Evolutionary conservation across 176 grass and related monocot genomes (phyloP), one percentile per base, ranked within the genome.

Genomic region (Eragrostis nindensis): DNA sequence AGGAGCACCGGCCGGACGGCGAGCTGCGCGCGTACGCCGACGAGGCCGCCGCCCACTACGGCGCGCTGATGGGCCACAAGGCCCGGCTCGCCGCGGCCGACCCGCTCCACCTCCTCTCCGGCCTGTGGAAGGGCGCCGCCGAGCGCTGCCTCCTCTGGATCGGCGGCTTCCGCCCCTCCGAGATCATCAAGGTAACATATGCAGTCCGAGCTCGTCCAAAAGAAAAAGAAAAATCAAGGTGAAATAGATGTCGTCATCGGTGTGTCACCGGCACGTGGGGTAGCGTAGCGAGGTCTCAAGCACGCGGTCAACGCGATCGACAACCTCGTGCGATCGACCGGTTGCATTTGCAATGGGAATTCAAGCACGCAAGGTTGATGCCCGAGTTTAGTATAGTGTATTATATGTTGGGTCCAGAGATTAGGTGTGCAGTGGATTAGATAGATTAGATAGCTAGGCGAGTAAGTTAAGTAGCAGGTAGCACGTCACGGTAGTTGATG

Each of bases 61-160:
- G 82, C 12, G 56, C 63, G 49, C 72, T 89, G 57, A 84, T 81
- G 80, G 55, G 25, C 1, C 80, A 73, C 52, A 92, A 92, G 86
- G 52, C 76, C 22, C 25, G 68, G 27, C 13, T 84, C 18, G 71
- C 66, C 50, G 78, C 21, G 42, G 78, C 59, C 10, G 90, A 92
- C 70, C 86, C 87, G 39, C 85, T 92, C 71, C 90, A 92, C 75
- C 86, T 92, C 76, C 60, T 89, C 79, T 89, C 80, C 80, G 90
- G 90, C 70, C 63, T 75, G 2, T 92, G 90, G 90, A 66, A 80
- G 70, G 74, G 75, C 63, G 76, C 85, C 21, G 85, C 85, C 22
- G 89, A 91, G 62, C 85, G 77, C 40, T 87, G 89, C 85, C 87
- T 91, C 66, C 77, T 91, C 55, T 91, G 89, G 89, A 87, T 91